Evolutionary conservation across 495 filamentous ascomycete species (phyloP).

Genomic region (Penicillium steckii): DNA sequence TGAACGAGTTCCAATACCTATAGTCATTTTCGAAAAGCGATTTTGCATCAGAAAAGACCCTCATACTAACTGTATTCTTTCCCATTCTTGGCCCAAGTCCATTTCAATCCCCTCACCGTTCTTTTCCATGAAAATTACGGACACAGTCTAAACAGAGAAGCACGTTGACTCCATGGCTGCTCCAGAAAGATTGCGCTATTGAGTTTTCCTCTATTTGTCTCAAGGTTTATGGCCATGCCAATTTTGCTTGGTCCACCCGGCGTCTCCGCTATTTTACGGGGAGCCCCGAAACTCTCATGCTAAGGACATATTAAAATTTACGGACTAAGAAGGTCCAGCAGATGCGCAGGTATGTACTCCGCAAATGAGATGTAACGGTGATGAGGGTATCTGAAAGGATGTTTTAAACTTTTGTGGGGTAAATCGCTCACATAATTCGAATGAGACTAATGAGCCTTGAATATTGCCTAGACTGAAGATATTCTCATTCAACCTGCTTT

Average conservation of each 20-base stretch:
- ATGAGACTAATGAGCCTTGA: background rate
- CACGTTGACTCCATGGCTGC: background rate
- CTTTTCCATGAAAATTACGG: too few relatives aligned
- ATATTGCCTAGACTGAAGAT: background rate
- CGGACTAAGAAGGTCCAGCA: background rate
- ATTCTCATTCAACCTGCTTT: too few relatives aligned
- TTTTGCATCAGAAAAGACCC: too few relatives aligned
- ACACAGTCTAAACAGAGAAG: too few relatives aligned
- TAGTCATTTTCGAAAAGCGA: too few relatives aligned
- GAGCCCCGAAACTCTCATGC: conserved; percentile 11
- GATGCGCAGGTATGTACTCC: too few relatives aligned
- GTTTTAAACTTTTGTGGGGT: background rate
- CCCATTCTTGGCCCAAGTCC: background rate
- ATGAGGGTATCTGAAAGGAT: background rate
- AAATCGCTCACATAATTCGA: conserved; percentile 1
- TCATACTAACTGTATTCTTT: too few relatives aligned
- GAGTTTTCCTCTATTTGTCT: background rate
- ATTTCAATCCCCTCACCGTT: background rate
- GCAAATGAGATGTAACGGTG: background rate
- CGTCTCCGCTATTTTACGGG: conserved; percentile 6
- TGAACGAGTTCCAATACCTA: too few relatives aligned
- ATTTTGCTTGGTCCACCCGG: conserved; percentile 17
- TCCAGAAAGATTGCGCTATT: background rate
- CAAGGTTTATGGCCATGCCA: conserved; percentile 11
- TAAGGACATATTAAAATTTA: background rate